phyloP scores from a whole-genome alignment of 2,329 filamentous ascomycete species.

The Fusarium buharicum region DNA sequence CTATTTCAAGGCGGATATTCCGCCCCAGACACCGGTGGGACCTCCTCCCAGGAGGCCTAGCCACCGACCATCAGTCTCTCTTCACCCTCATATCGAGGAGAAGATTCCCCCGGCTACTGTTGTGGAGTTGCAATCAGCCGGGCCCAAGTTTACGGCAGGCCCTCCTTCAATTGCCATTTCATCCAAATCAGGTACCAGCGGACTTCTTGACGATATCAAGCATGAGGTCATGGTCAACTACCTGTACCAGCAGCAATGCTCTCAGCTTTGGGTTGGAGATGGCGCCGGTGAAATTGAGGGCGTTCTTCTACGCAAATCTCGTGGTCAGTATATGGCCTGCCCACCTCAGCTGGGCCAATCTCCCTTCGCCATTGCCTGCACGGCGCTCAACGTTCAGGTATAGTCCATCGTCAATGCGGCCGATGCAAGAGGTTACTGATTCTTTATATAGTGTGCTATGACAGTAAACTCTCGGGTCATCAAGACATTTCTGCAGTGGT shows the following conservation, averaged over 20 bases:
- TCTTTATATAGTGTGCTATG: constrained; percentile 72
- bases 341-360: constrained; percentile 72
- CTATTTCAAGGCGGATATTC: constrained; percentile 67
- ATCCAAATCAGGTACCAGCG: constrained; percentile 55
- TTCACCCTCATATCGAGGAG: constrained; percentile 49
- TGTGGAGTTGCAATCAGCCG: constrained; percentile 61
- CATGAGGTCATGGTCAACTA: constrained; percentile 88
- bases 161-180: constrained; percentile 65
- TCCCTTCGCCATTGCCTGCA: constrained; percentile 70
- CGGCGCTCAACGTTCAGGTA: constrained; percentile 77
- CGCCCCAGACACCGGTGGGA: constrained; percentile 27
- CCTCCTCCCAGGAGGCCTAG: constrained; percentile 31
- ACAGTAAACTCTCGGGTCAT: constrained; percentile 83
- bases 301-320: constrained; percentile 74
- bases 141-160: constrained; percentile 60
- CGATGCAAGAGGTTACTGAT: neutral
- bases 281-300: constrained; percentile 75
- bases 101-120: constrained; percentile 52
- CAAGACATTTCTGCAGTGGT: constrained; percentile 79
- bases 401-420: constrained; percentile 33
- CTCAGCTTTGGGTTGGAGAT: constrained; percentile 77
- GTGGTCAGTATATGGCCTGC: constrained; percentile 77
- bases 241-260: constrained; percentile 82
- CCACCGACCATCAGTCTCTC: constrained; percentile 37
- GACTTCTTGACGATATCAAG: constrained; percentile 76